These are phyloP conservation scores for Aspergillus phoenicis DNA, from an alignment of 2,329 filamentous ascomycete genomes.

Conservation along the genomic window DNA sequence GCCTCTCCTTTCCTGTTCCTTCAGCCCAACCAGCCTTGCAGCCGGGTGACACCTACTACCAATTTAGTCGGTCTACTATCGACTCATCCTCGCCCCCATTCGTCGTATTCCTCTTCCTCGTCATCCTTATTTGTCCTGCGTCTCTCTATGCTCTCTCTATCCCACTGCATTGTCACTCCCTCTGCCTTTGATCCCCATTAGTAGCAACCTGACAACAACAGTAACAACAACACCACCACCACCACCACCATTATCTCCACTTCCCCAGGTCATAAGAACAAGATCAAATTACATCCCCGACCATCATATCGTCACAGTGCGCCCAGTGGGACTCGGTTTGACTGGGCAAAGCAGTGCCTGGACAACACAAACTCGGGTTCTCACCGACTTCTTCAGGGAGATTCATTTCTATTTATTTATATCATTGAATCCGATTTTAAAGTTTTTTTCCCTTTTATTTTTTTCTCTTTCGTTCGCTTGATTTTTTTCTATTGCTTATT, in stretches of 20 bases:
- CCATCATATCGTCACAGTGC: slow-evolving; percentile 1
- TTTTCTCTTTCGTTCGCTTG: not conserved
- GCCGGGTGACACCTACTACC: not conserved
- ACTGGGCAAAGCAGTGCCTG: slow-evolving; percentile 16
- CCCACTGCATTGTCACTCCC: slow-evolving; percentile 8
- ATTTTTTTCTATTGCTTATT: not conserved
- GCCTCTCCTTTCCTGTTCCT: slow-evolving; percentile 8
- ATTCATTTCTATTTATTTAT: slow-evolving; percentile 15
- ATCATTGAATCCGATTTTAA: slow-evolving; percentile 6
- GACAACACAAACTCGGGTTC: slow-evolving; percentile 18
- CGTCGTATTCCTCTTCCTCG: not conserved
- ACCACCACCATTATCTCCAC: not conserved
- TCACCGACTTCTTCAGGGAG: slow-evolving; percentile 26
- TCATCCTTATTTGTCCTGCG: not conserved
- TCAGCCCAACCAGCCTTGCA: slow-evolving; percentile 8
- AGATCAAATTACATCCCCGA: not conserved
- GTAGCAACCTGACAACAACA: not conserved
- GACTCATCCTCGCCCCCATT: not conserved
- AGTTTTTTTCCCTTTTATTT: slow-evolving; percentile 9
- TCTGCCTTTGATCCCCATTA: slow-evolving; percentile 10
- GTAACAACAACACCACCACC: not conserved
- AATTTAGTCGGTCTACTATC: slow-evolving; percentile 4
- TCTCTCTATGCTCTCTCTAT: slow-evolving; percentile 2
- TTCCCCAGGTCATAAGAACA: not conserved
- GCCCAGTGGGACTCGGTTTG: slow-evolving; percentile 12